Evolutionary conservation across 495 filamentous ascomycete genomes (phyloP), one percentile per base, ranked within the genome.

Genomic region (Sporormia fimetaria): DNA sequence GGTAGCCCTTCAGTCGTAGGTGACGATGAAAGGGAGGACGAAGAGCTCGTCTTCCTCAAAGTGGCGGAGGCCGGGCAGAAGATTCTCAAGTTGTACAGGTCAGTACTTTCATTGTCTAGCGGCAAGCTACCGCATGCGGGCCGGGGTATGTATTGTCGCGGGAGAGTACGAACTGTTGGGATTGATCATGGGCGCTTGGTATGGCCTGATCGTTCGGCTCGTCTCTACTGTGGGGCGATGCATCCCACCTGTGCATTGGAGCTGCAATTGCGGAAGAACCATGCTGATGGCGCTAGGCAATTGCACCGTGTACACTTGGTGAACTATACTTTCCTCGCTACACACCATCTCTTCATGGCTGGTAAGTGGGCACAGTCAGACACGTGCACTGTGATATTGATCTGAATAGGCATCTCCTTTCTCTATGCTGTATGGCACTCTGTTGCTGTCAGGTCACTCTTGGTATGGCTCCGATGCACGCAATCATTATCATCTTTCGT

Each of bases 341-440:
- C 88, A 2, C 88, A 95, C 58, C 88, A 96, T 61, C 69, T 95
- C 12, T 96, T 96, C 61, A 94, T 94, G 83, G 87, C 88, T 12
- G 88, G 78, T 77, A 67, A 54, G 63, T 51, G 33, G 20, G 4
- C 15, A 20, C 10, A 21, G n/a, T 20, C 14, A 18, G 14, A n/a
- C 14, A 17, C 9, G n/a, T 16, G 17, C 27, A 25, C 8, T 4
- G 5, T 16, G 3, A 9, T 25, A 15, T 24, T 40, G 21, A 41
- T 40, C 43, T 40, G 17, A 9, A 25, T 43, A 80, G 76, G 87
- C 15, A 94, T 95, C 35, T 90, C 88, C 3, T 96, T 94, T 58
- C 72, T 96, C 4, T 96, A 94, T 57, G 86, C 90, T 11, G 88
- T 96, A 29, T 96, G 88, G 88, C 90, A 96, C 57, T 94, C 88